Base-by-base conservation (phyloP, 768 basidiomycete genomes). In the Termitomyces sp. region DNA sequence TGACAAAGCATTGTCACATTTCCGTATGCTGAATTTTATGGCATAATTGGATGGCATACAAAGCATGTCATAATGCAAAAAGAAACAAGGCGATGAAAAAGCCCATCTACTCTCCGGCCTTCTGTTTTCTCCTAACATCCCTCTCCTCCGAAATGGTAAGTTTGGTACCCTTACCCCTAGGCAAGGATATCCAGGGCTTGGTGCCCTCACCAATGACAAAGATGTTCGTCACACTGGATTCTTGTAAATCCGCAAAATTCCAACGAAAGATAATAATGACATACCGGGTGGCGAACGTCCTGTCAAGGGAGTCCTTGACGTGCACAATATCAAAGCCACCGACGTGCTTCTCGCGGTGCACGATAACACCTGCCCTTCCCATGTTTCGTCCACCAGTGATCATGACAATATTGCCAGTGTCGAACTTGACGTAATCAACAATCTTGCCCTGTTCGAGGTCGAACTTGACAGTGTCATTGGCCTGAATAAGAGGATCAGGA, bases 331-430 rank as follows among this genome's bases (percentile, higher is more conserved):
- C 97, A 76, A 95, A 98, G 62, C 95, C 96, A 73, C 97, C 97
- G 64, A 92, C 78, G 75, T 98, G 97, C 80, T 94, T 94, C 83
- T 98, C 97, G 65, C 90, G 85, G 79, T 96, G 92, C 53, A 93
- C 86, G 68, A 99, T 97, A 62, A 94, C 85, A 79, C 97, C 97
- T 56, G 87, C 90, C 78, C 97, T 87, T 64, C 97, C 97, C 94
- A 98, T 98, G 88, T 98, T 99, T 73, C 96, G 94, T 62, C 97
- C 97, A 70, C 97, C 97, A 61, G 97, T 99, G 78, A 97, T 84
- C 82, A 96, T 92, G 73, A 92, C 93, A 63, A 96, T 85, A 81
- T 98, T 97, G 59, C 96, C 95, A 43, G 92, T 92, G 71, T 98
- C 97, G 72, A 98, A 99, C 75, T 93, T 90, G 72, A 96, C 88